Percentiles rank a stretch among this genome's conserved stretches.
phyloP scores from a whole-genome alignment of 2,329 filamentous ascomycete genomes.

The Aspergillus puulaauensis region DNA sequence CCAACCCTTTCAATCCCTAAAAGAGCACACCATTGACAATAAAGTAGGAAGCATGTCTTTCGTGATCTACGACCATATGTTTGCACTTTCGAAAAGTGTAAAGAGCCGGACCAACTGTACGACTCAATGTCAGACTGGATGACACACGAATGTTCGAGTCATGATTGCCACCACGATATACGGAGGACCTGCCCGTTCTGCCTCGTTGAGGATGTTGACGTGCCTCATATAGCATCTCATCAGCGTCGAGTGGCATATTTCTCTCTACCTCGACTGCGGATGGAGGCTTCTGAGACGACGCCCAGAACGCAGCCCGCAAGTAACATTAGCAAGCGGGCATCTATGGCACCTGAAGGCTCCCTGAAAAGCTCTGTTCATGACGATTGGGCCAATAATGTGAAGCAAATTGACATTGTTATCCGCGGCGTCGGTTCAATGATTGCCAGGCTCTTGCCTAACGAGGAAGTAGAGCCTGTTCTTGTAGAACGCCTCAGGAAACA shows the following conservation, averaged over 20 bases:
- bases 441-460: background rate
- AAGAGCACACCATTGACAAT: background rate
- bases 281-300: too few species aligned
- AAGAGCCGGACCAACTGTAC: constrained; percentile 4
- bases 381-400: too few species aligned
- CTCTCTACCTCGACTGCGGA: background rate
- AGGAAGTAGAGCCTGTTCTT: background rate
- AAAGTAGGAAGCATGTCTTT: background rate
- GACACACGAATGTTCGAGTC: background rate
- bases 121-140: constrained; percentile 1
- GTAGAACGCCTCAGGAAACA: background rate
- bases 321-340: background rate
- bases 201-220: background rate
- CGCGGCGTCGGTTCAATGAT: too few species aligned
- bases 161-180: background rate
- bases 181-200: background rate
- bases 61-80: constrained; percentile 5
- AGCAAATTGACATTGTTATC: too few species aligned
- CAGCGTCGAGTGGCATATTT: background rate
- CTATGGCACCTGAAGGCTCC: too few species aligned
- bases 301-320: too few species aligned
- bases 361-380: too few species aligned
- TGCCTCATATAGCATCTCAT: background rate
- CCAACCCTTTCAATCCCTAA: too few species aligned
- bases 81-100: background rate